Evolutionary conservation across 2,329 filamentous ascomycete species (phyloP), one percentile per base, ranked within the genome.

Genomic region (Camillea tinctor): DNA sequence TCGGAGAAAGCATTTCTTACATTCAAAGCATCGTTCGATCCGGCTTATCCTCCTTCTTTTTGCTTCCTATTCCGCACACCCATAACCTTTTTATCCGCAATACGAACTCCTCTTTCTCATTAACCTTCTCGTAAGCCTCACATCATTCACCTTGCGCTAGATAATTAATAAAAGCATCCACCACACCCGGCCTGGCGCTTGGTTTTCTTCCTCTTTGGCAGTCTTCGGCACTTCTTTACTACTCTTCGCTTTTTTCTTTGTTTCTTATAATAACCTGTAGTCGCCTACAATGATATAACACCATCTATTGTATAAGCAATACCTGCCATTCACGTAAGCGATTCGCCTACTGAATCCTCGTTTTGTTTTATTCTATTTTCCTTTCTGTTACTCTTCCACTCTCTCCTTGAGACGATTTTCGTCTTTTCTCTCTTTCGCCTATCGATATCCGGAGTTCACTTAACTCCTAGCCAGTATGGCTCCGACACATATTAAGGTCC

Each of bases 401-500:
- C 20, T 49, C 19, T 52, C 6, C 22, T 21, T 22, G 7, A n/a
- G 17, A 21, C 13, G 44, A 13, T 15, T n/a, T 53, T 24, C 11
- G 51, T 19, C 21, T 49, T n/a, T 49, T 60, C 17, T 13, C 55
- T 26, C 58, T 17, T 56, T 24, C 21, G 23, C 23, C 19, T 44
- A 19, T 15, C 40, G 44, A 56, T 58, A 30, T 40, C 11, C 52
- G 20, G 21, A 58, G 51, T 21, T 13, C 51, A 23, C 40, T 52
- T 2, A 26, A 60, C 58, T 60, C 62, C 61, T 58, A 36, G 59
- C 52, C 55, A 62, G 57, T 58, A 86, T 86, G 84, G 82, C 82
- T 57, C 82, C 83, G 26, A 64, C 78, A 59, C 75, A 81, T 60
- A 81, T 82, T 63, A 73, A 77, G 60, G 75, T 86, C 60, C 80